Evolutionary conservation across 2,329 filamentous ascomycete species (phyloP), one percentile per base, ranked within the genome.

Genomic region (Diplodia seriata): DNA sequence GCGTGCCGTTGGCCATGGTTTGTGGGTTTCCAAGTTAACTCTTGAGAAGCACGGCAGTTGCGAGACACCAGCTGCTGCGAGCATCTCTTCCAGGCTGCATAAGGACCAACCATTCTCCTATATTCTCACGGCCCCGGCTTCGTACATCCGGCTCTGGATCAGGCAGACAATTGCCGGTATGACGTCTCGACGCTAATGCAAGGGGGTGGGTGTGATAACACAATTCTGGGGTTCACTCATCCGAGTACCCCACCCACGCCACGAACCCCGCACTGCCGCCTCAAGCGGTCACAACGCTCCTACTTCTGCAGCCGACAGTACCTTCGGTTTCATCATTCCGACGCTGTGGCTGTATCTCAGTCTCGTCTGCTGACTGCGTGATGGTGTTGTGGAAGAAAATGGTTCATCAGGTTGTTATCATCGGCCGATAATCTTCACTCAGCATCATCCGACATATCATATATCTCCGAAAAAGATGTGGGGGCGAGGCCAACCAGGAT

Each of bases 61-160:
- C 6, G 40, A 47, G 40, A n/a, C 15, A 4, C 2, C 14, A 20
- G 43, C 18, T 20, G 7, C n/a, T 20, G 43, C 43, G 20, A n/a
- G 20, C 20, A 20, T 9, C 11, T 47, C 43, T n/a, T 4, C 43
- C 18, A 20, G n/a, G 43, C n/a, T 47, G 31, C 36, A 59, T 59
- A 31, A 29, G 23, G n/a, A 12, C 31, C 33, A 15, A 6, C n/a
- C n/a, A 20, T n/a, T 69, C 67, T 12, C 71, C 68, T 75, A n/a
- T 66, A 62, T n/a, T 18, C 71, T 64, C 54, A 69, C 70, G 7
- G 61, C 54, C 6, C 62, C 18, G 61, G 38, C 29, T 73, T 70
- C 53, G 64, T 72, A 62, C 71, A 72, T 51, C 72, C 71, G 38
- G 75, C 70, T 64, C 71, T 70, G 71, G 73, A 73, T 36, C 47